Evolutionary conservation across 768 basidiomycete species (phyloP).

Genomic region (Basidioascus undulatus): DNA sequence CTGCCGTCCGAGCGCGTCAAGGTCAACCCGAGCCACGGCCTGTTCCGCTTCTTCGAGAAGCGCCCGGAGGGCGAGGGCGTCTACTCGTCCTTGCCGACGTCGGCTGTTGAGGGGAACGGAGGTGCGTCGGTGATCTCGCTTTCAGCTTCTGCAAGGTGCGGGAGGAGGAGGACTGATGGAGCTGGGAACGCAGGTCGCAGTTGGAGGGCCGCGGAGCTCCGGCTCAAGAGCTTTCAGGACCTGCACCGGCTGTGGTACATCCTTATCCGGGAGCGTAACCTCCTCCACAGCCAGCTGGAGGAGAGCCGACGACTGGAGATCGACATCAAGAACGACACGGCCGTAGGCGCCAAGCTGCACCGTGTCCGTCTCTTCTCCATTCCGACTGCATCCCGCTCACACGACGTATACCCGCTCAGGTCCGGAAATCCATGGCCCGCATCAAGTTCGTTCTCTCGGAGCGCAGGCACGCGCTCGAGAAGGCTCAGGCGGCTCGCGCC

Average conservation of each 20-base stretch:
- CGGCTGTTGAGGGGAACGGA: too few species aligned
- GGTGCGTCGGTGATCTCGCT: too few species aligned
- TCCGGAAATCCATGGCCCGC: constrained; percentile 85
- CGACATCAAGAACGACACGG: constrained; percentile 11
- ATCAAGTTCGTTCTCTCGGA: constrained; percentile 85
- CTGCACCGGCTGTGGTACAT: constrained; percentile 91
- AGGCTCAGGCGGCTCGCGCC: too few species aligned
- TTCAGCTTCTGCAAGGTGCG: too few species aligned
- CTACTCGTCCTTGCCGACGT: too few species aligned
- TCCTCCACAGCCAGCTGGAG: constrained; percentile 65
- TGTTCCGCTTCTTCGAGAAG: too few species aligned
- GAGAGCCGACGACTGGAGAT: constrained; percentile 39
- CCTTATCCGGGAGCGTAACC: constrained; percentile 62
- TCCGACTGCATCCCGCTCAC: not conserved
- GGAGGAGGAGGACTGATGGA: too few species aligned
- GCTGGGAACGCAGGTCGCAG: constrained; percentile 60
- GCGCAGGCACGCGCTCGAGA: too few species aligned
- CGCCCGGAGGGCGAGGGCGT: too few species aligned
- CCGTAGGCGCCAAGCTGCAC: constrained; percentile 6
- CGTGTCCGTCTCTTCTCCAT: not conserved
- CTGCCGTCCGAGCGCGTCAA: too few species aligned
- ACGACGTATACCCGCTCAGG: constrained; percentile 23
- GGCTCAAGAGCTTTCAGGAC: constrained; percentile 76
- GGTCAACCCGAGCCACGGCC: too few species aligned
- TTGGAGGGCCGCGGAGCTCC: constrained; percentile 66